Conservation (phyloP, 768 basidiomycete species). For the Rubroboletus pulcherrimus region DNA sequence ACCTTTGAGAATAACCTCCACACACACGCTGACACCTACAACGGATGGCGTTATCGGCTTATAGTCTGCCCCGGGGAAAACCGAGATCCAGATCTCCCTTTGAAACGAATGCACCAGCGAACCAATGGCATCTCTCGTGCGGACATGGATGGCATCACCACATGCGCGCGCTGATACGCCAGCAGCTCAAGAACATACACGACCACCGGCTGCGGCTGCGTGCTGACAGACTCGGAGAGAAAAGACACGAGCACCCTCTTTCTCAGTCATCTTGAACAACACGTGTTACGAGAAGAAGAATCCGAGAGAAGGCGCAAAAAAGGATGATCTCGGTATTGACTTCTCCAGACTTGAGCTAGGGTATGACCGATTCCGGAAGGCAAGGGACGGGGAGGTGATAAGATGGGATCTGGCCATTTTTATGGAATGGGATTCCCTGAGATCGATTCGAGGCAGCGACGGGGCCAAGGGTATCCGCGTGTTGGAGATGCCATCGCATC, state of each 20-base stretch:
- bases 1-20: not conserved
- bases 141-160: not conserved
- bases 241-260: conserved; percentile 15
- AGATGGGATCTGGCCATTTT: conserved; percentile 23
- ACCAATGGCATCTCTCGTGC: not conserved
- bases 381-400: conserved; percentile 13
- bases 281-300: conserved; percentile 19
- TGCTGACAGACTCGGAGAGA: not conserved
- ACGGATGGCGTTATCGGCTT: conserved; percentile 1
- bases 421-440: not conserved
- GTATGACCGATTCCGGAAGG: conserved; percentile 18
- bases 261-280: conserved; percentile 13
- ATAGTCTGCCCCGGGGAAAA: conserved; percentile 1
- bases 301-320: conserved; percentile 1
- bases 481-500: not conserved
- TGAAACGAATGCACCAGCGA: not conserved
- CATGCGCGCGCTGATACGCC: conserved; percentile 13
- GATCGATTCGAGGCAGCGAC: not conserved
- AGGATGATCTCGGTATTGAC: conserved; percentile 12
- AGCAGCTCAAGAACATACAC: not conserved
- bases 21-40: not conserved
- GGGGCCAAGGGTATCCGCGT: conserved; percentile 21
- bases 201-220: conserved; percentile 5
- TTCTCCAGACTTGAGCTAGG: conserved; percentile 1
- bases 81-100: conserved; percentile 17